Percentiles rank a stretch among this genome's conserved stretches.
These are phyloP conservation scores for Candida morakotiae DNA, from an alignment of 805 yeast species.

Conservation along the genomic window DNA sequence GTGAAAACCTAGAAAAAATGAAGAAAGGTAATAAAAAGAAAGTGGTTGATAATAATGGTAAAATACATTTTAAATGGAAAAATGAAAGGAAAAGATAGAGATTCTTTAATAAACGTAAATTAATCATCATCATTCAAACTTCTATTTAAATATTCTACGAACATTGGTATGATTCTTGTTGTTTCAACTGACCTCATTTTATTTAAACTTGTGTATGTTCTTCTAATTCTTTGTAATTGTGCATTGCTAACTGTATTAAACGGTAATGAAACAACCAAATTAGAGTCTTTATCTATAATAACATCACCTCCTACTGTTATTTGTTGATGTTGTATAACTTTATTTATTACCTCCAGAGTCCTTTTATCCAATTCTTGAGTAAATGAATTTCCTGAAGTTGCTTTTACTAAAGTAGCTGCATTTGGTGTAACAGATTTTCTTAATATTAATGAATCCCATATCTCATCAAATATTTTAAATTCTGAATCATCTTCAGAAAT, in stretches of 20 bases:
- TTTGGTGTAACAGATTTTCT: constrained; percentile 71
- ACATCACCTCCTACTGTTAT: constrained; percentile 48
- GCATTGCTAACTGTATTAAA: constrained; percentile 58
- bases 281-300: constrained; percentile 38
- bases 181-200: constrained; percentile 71
- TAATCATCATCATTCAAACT: constrained; percentile 42
- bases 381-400: constrained; percentile 73
- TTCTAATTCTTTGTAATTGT: constrained; percentile 75
- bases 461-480: constrained; percentile 57
- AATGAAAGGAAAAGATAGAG: constrained; percentile 58
- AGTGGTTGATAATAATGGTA: constrained; percentile 61
- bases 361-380: constrained; percentile 71
- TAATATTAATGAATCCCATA: constrained; percentile 61
- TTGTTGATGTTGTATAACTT: constrained; percentile 60
- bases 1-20: constrained; percentile 79
- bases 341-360: constrained; percentile 62
- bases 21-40: constrained; percentile 86
- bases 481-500: constrained; percentile 48
- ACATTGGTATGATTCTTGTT: constrained; percentile 64
- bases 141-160: constrained; percentile 72
- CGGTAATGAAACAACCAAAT: constrained; percentile 59
- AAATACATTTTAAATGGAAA: constrained; percentile 78
- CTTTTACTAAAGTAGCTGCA: constrained; percentile 77
- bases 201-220: constrained; percentile 80
- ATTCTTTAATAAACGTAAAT: no score